A percentile compares a stretch with the other conserved stretches of the same genome.
These are phyloP conservation scores for Areca catechu DNA, from an alignment of 176 grass and related monocot genomes.

Conservation along the genomic window DNA sequence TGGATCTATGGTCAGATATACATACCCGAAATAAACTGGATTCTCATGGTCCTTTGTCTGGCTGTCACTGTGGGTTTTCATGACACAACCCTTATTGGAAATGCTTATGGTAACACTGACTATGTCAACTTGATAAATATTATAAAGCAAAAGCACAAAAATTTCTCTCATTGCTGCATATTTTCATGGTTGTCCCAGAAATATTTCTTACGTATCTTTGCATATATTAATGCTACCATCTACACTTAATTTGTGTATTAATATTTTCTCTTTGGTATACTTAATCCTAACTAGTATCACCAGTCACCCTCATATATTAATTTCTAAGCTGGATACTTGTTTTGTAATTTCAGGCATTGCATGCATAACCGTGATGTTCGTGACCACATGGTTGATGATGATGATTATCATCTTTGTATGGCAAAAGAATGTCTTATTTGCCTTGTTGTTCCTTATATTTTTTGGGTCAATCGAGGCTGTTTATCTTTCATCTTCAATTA, in stretches of 20 bases:
- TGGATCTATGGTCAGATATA: slow-evolving; percentile 98
- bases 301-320: neutral
- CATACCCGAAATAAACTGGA: slow-evolving; percentile 98
- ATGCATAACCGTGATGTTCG: slow-evolving; percentile 88
- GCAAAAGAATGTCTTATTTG: slow-evolving; percentile 52
- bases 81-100: slow-evolving; percentile 85
- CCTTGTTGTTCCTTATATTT: slow-evolving; percentile 62
- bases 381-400: slow-evolving; percentile 85
- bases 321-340: slow-evolving; percentile 18
- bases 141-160: no score
- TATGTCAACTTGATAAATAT: neutral
- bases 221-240: no score
- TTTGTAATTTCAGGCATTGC: slow-evolving; percentile 81
- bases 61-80: slow-evolving; percentile 73
- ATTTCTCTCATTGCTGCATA: no score
- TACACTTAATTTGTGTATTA: no score
- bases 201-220: no score
- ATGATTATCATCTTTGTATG: slow-evolving; percentile 86
- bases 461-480: slow-evolving; percentile 80
- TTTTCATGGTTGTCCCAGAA: no score
- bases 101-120: slow-evolving; percentile 66
- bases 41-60: slow-evolving; percentile 86
- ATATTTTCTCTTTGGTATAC: no score
- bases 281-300: no score
- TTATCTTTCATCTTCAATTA: slow-evolving; percentile 83